Percentiles rank a stretch among this genome's conserved stretches.
These are phyloP conservation scores for Pisolithus thermaeus DNA, from an alignment of 1,284 basidiomycete genomes.

Conservation along the genomic window DNA sequence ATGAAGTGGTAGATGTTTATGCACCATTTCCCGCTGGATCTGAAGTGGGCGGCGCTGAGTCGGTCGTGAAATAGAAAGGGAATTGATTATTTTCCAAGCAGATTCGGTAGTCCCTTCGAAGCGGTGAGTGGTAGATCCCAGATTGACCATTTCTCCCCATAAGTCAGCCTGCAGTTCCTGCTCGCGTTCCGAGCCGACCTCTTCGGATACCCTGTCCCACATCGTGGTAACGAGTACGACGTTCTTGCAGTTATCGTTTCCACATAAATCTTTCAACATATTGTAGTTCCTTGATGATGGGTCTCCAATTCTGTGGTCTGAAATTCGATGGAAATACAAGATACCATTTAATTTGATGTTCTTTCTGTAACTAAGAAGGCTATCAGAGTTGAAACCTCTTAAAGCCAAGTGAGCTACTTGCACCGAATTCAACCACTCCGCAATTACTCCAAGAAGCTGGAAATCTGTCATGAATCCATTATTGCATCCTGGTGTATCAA, in stretches of 20 bases:
- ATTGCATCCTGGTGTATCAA: not conserved
- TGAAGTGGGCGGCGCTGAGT: not conserved
- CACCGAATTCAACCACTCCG: not conserved
- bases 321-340: slow-evolving; percentile 27
- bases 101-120: not conserved
- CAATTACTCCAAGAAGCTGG: not conserved
- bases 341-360: slow-evolving; percentile 14
- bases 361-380: not conserved
- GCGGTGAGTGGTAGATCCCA: not conserved
- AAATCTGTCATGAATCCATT: not conserved
- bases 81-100: not conserved
- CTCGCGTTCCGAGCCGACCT: not conserved
- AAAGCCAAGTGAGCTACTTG: not conserved
- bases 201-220: slow-evolving; percentile 4
- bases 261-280: slow-evolving; percentile 23
- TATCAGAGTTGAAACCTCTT: not conserved
- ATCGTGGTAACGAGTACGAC: slow-evolving; percentile 19
- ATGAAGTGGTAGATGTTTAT: not conserved
- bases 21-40: slow-evolving; percentile 1
- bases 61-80: not conserved
- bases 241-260: slow-evolving; percentile 16
- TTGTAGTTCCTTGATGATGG: slow-evolving; percentile 16
- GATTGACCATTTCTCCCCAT: not conserved
- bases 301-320: slow-evolving; percentile 42
- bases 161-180: not conserved